Conservation (phyloP, 257 asterid species). For the Phtheirospermum japonicum region DNA sequence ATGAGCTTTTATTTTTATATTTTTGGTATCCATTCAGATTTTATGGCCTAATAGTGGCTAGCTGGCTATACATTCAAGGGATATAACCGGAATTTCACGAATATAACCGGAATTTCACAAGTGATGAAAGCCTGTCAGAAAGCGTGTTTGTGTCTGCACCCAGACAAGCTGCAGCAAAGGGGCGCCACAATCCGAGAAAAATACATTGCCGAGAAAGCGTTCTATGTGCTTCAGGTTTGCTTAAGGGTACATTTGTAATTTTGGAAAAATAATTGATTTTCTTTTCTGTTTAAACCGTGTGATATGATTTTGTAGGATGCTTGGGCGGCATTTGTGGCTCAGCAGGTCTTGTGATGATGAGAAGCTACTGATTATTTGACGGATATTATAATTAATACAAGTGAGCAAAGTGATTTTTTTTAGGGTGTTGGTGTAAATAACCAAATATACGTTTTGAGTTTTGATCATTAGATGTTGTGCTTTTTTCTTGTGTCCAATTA, state of each 20-base stretch:
- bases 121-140: conserved; percentile 79
- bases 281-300: background rate
- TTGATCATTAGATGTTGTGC: conserved; percentile 11
- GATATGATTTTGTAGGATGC: conserved; percentile 52
- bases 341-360: conserved; percentile 32
- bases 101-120: conserved; percentile 43
- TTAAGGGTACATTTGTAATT: background rate
- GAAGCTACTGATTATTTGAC: background rate
- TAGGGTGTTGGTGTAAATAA: background rate
- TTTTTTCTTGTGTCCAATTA: background rate
- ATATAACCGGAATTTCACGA: conserved; percentile 50
- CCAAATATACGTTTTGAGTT: conserved; percentile 4
- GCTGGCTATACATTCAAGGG: no score
- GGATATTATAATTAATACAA: background rate
- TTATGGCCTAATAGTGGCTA: no score
- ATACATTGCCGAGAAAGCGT: no score
- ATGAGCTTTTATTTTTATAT: no score
- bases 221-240: conserved; percentile 62
- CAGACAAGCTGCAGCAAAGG: no score
- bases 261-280: background rate
- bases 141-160: no score
- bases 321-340: no score
- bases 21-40: conserved; percentile 30
- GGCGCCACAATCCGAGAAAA: no score
- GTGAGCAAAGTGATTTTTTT: background rate